These are phyloP conservation scores for Cystobasidium pallidum DNA, from an alignment of 1,284 basidiomycete genomes.

Conservation along the genomic window DNA sequence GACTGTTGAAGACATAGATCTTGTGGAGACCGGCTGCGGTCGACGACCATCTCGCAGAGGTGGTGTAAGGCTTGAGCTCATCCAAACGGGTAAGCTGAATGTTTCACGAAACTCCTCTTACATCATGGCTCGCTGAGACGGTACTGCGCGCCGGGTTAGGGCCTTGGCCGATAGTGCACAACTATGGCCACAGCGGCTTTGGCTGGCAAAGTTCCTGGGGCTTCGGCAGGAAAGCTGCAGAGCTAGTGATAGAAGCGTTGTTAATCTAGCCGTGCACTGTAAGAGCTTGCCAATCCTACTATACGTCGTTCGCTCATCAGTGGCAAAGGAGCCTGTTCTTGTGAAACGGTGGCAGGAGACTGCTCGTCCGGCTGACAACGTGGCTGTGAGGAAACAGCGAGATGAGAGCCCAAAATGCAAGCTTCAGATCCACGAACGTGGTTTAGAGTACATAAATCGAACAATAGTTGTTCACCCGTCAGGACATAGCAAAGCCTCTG, in stretches of 20 bases:
- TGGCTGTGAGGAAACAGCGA: not conserved
- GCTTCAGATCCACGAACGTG: no score
- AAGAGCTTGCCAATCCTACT: not conserved
- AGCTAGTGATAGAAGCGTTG: conserved; percentile 3
- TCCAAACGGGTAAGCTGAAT: conserved; percentile 3
- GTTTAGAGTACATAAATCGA: no score
- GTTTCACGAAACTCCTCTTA: not conserved
- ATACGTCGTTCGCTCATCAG: not conserved
- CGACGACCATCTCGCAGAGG: conserved; percentile 62
- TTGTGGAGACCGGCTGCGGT: conserved; percentile 70
- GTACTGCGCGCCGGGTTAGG: not conserved
- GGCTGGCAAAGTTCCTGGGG: conserved; percentile 38
- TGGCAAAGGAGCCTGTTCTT: not conserved
- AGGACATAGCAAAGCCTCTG: no score
- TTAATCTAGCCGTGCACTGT: not conserved
- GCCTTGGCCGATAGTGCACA: conserved; percentile 30
- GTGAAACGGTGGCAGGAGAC: not conserved
- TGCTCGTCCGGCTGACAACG: not conserved
- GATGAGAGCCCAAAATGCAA: no score
- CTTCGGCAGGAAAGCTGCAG: conserved; percentile 16
- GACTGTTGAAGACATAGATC: conserved; percentile 66
- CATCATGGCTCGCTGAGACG: not conserved
- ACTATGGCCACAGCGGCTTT: conserved; percentile 38
- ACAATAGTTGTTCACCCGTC: no score
- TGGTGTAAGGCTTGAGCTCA: conserved; percentile 60